phyloP scores from a whole-genome alignment of 257 asterid species.

The Datura wrightii region DNA sequence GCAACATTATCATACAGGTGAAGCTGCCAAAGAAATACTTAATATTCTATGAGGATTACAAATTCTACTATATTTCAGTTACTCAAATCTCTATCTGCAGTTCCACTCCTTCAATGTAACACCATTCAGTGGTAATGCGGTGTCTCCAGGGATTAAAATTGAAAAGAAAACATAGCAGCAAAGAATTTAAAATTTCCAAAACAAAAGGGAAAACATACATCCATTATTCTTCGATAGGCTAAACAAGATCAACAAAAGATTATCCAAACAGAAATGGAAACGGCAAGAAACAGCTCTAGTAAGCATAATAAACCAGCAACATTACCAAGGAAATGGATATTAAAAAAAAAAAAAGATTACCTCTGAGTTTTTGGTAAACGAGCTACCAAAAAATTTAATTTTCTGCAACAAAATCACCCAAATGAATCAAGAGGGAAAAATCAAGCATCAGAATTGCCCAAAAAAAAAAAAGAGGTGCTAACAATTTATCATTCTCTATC shows the following conservation, averaged over 20 bases:
- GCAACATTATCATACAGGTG: not conserved
- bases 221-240: not conserved
- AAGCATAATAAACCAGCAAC: not conserved
- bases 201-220: not conserved
- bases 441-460: not conserved
- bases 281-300: not conserved
- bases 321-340: not conserved
- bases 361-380: not conserved
- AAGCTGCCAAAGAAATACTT: not conserved
- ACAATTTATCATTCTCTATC: not conserved
- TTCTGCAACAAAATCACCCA: not conserved
- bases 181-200: not conserved
- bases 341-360: not conserved
- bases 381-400: constrained; percentile 11
- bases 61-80: not conserved
- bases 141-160: not conserved
- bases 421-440: not conserved
- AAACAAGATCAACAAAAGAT: not conserved
- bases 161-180: not conserved
- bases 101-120: constrained; percentile 6
- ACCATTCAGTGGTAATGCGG: constrained; percentile 10
- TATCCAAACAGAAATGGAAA: not conserved
- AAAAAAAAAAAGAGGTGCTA: not conserved
- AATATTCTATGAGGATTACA: constrained; percentile 16
- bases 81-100: constrained; percentile 11